Evolutionary conservation across 2,329 filamentous ascomycete genomes (phyloP).

Genomic region (Colletotrichum cuscutae): DNA sequence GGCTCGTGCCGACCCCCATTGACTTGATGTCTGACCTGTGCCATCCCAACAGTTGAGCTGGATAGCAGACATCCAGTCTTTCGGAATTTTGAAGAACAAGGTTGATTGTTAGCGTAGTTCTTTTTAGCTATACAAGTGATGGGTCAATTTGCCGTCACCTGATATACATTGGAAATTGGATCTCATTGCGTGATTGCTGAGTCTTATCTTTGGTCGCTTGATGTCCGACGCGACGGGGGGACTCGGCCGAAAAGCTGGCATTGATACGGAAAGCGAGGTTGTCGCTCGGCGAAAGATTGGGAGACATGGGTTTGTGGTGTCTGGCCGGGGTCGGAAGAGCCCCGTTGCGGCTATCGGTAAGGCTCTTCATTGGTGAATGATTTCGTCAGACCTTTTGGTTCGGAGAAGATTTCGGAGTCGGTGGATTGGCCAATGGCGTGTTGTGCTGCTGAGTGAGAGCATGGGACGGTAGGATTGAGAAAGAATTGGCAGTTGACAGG

Average conservation of each 20-base stretch:
- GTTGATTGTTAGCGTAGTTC: too few species aligned
- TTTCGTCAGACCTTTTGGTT: neutral
- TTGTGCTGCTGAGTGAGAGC: neutral
- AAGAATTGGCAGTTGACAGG: neutral
- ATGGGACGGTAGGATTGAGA: neutral
- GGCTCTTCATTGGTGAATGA: slow-evolving; percentile 4
- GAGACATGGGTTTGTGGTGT: neutral
- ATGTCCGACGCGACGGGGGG: neutral
- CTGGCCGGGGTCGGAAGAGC: neutral
- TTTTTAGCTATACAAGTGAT: neutral
- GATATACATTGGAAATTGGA: neutral
- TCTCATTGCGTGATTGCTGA: slow-evolving; percentile 10
- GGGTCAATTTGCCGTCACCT: neutral
- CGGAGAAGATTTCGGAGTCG: slow-evolving; percentile 10
- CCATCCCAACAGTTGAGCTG: neutral
- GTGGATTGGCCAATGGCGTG: neutral
- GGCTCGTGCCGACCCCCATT: neutral
- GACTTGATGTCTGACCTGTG: neutral
- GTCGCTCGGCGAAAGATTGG: neutral
- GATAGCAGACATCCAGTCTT: neutral
- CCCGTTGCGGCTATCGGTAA: slow-evolving; percentile 24
- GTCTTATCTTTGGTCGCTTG: slow-evolving; percentile 8
- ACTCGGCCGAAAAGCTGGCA: neutral
- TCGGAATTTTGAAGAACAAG: neutral
- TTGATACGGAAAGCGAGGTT: neutral